Evolutionary conservation across 2,329 filamentous ascomycete species (phyloP).

Genomic region (Paraconiothyrium brasiliense): DNA sequence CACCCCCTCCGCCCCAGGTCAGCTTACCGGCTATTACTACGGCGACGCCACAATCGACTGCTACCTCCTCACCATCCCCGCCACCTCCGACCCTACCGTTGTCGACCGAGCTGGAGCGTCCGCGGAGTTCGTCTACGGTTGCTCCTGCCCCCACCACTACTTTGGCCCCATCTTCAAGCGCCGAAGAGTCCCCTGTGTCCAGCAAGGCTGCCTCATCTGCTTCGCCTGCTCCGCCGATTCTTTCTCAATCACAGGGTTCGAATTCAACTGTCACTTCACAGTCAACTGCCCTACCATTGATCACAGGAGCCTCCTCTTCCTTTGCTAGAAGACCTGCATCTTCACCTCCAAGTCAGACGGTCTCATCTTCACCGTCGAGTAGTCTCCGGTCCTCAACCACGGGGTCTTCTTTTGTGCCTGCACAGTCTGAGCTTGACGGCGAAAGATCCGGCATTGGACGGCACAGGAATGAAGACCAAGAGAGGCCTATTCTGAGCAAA

Average conservation of each 20-base stretch:
- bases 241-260: neutral
- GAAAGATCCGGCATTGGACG: slow-evolving; percentile 4
- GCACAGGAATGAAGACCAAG: slow-evolving; percentile 18
- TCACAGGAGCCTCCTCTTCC: neutral
- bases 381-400: neutral
- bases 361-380: neutral
- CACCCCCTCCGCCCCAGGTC: slow-evolving; percentile 3
- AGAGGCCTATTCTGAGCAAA: slow-evolving; percentile 30
- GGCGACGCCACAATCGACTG: neutral
- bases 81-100: slow-evolving; percentile 11
- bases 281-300: neutral
- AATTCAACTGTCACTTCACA: neutral
- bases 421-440: slow-evolving; percentile 16
- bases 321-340: neutral
- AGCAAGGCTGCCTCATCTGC: neutral
- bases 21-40: neutral
- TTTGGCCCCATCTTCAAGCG: neutral
- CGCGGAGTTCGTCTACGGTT: neutral
- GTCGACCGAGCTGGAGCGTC: neutral
- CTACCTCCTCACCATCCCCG: slow-evolving; percentile 1
- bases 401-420: neutral
- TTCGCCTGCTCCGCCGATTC: neutral
- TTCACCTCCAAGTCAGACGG: neutral
- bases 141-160: neutral
- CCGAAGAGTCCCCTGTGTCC: neutral